Evolutionary conservation across 495 filamentous ascomycete genomes (phyloP).

Genomic region (Lepidopterella palustris): DNA sequence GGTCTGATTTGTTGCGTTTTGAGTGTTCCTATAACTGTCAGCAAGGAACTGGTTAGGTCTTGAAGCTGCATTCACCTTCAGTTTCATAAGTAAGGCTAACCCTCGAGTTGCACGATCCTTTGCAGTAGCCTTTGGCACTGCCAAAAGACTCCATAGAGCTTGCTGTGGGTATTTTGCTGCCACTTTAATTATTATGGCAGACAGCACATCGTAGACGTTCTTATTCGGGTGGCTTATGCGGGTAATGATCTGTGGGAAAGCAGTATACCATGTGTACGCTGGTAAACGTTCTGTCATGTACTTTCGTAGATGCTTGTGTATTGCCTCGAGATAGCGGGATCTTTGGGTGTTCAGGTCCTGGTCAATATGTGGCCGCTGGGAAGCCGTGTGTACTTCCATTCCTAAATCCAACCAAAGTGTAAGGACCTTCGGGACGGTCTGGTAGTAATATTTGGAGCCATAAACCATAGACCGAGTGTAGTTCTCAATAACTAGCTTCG

Average conservation of each 20-base stretch:
- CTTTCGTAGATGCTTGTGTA: conserved; percentile 68
- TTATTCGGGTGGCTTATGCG: conserved; percentile 79
- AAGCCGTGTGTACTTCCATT: conserved; percentile 56
- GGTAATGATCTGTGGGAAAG: conserved; percentile 84
- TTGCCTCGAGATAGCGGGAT: conserved; percentile 57
- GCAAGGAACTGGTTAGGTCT: background rate
- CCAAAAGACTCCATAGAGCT: conserved; percentile 86
- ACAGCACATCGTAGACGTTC: conserved; percentile 66
- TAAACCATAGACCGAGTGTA: conserved; percentile 79
- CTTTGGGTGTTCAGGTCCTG: conserved; percentile 48
- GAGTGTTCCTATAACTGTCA: conserved; percentile 11
- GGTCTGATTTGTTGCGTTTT: conserved; percentile 5
- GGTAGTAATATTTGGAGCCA: conserved; percentile 90
- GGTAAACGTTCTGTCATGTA: conserved; percentile 61
- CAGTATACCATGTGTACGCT: conserved; percentile 86
- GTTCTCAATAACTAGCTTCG: conserved; percentile 87
- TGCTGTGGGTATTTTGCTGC: conserved; percentile 76
- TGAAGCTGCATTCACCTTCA: conserved; percentile 35
- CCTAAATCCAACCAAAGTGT: conserved; percentile 94
- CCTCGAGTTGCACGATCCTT: conserved; percentile 50
- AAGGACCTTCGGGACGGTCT: conserved; percentile 81
- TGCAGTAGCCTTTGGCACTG: conserved; percentile 58
- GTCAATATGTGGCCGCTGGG: conserved; percentile 17
- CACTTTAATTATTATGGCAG: conserved; percentile 73
- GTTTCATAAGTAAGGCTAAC: conserved; percentile 36